These are phyloP conservation scores for Psophocarpus tetragonolobus DNA, from an alignment of 306 rosid genomes.

Conservation along the genomic window DNA sequence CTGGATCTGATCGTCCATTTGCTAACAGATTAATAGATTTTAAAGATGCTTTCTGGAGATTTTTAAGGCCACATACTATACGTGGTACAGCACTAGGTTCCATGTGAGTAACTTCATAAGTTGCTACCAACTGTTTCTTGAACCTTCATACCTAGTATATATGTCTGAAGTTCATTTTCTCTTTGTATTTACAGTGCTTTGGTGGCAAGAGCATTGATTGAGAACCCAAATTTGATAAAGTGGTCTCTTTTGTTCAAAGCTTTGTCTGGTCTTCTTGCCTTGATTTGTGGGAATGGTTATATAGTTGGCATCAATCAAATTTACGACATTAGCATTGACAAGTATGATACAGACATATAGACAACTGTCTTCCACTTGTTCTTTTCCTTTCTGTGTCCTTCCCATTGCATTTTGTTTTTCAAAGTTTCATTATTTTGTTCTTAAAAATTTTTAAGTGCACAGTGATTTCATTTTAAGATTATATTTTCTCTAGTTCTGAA, in stretches of 20 bases:
- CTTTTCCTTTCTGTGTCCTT: neutral
- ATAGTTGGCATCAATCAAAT: conserved; percentile 99
- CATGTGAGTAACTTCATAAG: conserved; percentile 49
- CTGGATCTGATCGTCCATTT: conserved; percentile 69
- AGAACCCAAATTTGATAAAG: conserved; percentile 86
- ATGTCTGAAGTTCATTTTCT: conserved; percentile 24
- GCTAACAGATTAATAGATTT: conserved; percentile 58
- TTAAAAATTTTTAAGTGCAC: conserved; percentile 3
- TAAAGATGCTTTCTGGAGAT: conserved; percentile 97
- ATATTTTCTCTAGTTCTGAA: neutral
- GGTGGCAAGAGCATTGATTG: conserved; percentile 90
- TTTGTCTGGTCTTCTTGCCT: conserved; percentile 83
- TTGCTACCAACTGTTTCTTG: neutral
- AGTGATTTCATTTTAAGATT: neutral
- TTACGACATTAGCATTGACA: conserved; percentile 89
- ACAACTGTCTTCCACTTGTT: neutral
- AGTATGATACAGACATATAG: conserved; percentile 54
- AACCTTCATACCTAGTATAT: neutral
- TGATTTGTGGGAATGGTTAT: conserved; percentile 92
- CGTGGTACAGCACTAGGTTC: conserved; percentile 94
- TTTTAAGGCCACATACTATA: conserved; percentile 94
- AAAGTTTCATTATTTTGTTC: conserved; percentile 1
- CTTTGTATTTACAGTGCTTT: conserved; percentile 67
- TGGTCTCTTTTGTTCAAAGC: conserved; percentile 92
- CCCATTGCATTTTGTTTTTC: neutral